Conservation (phyloP, 352 stramenopile genomes). For the Pythium plurisporium region DNA sequence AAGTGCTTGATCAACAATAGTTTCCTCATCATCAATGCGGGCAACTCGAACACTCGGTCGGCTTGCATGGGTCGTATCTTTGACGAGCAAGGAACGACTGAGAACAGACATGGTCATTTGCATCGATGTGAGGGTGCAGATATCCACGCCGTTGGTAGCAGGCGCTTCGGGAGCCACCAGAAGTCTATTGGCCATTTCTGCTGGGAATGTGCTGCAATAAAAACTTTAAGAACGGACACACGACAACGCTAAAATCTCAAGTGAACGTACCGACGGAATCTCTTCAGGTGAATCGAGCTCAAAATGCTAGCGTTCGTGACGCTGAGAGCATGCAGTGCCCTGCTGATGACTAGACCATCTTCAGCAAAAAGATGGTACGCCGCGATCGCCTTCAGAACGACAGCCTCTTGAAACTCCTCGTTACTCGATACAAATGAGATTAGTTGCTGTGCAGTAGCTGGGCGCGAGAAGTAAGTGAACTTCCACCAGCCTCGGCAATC, state of each 20-base stretch:
- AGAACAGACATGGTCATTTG: slow-evolving; percentile 28
- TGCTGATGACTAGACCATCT: slow-evolving; percentile 17
- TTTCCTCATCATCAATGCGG: not conserved
- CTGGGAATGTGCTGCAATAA: not conserved
- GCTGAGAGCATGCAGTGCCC: slow-evolving; percentile 20
- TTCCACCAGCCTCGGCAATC: slow-evolving; percentile 48
- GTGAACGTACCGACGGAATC: slow-evolving; percentile 11
- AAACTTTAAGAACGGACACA: not conserved
- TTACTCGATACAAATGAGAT: slow-evolving; percentile 22
- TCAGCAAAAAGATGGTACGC: slow-evolving; percentile 38
- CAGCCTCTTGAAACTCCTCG: slow-evolving; percentile 28
- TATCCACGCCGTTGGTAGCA: not conserved
- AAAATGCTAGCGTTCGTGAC: slow-evolving; percentile 20
- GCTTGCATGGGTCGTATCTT: slow-evolving; percentile 25
- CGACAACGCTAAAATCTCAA: not conserved
- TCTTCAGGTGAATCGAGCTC: slow-evolving; percentile 18
- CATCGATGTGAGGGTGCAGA: not conserved
- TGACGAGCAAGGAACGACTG: slow-evolving; percentile 33
- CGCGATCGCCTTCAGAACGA: slow-evolving; percentile 44
- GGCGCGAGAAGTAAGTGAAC: slow-evolving; percentile 48
- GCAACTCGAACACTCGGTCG: slow-evolving; percentile 23
- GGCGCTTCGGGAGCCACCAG: not conserved
- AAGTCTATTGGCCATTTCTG: not conserved
- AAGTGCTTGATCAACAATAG: slow-evolving; percentile 19
- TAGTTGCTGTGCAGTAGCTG: slow-evolving; percentile 28